These are phyloP conservation scores for Mycena floridula DNA, from an alignment of 768 basidiomycete species.

Conservation along the genomic window DNA sequence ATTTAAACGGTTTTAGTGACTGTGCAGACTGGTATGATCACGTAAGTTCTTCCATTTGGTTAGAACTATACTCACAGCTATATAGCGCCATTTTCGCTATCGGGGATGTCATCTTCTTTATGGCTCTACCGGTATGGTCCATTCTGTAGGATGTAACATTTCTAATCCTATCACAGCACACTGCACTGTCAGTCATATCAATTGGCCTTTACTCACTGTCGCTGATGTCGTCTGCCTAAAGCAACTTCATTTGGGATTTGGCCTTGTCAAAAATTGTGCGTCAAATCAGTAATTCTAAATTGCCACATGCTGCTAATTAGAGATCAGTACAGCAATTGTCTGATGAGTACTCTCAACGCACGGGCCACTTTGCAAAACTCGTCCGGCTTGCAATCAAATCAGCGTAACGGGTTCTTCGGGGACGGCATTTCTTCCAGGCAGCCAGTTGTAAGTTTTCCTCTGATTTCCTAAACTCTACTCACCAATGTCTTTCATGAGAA, in stretches of 20 bases:
- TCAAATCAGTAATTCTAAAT: too few species aligned
- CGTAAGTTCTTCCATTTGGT: conserved; percentile 3
- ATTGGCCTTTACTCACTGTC: background rate
- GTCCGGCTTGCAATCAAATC: too few species aligned
- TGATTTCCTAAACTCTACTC: too few species aligned
- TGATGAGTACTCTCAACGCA: conserved; percentile 43
- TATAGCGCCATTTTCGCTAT: conserved; percentile 34
- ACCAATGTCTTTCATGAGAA: too few species aligned
- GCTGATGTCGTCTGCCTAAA: conserved; percentile 5
- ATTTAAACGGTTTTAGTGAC: conserved; percentile 4
- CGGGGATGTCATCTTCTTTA: conserved; percentile 36
- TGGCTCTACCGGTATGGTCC: conserved; percentile 29
- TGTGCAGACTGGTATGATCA: conserved; percentile 14
- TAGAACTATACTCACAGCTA: conserved; percentile 7
- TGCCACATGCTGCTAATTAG: too few species aligned
- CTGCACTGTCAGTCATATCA: conserved; percentile 32
- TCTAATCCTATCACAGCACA: conserved; percentile 23
- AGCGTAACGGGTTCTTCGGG: too few species aligned
- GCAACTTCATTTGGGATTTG: conserved; percentile 46
- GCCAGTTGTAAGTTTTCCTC: too few species aligned
- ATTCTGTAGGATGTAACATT: background rate
- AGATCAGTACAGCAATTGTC: conserved; percentile 42
- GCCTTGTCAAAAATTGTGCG: conserved; percentile 41
- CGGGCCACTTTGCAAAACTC: conserved; percentile 21
- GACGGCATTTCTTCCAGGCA: too few species aligned